Evolutionary conservation across 805 yeast species (phyloP), one percentile per base, ranked within the genome.

Genomic region (Pichia occidentalis): DNA sequence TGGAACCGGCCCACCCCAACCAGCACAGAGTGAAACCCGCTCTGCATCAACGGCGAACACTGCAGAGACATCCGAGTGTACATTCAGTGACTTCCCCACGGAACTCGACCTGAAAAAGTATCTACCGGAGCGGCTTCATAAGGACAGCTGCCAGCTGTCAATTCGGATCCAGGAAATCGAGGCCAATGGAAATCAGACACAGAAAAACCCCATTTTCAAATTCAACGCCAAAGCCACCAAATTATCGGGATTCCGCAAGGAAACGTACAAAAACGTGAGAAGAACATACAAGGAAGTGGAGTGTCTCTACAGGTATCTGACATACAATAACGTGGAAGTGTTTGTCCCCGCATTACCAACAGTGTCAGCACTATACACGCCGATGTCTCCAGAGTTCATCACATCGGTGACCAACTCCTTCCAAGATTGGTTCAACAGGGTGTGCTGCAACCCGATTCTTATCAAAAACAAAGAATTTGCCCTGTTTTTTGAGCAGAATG

Each of bases 281-380:
- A 73, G 97, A 42, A 80, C 95, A 0, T 82, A 77, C 54, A 71
- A 71, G 42, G 98, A 92, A 57, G 68, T 87, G 47, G 74, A 73
- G 23, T 74, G 77, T 43, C 75, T 92, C 51, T 85, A 84, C 60
- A 77, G 76, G 47, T 90, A 83, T 54, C 63, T 92, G 45, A 77
- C 78, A 40, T 77, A 79, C 16, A 84, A 94, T 26, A 82, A 87
- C 52, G 80, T 90, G 23, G 97, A 92, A 57, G 88, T 92, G 39
- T 87, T 90, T 61, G 87, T 92, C 4, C 97, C 97, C 0, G 78
- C 94, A 5, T 65, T 92, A 29, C 97, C 97, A 0, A 64, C 68
- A 16, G 67, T 92, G 1, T 70, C 67, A 6, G 82, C 95, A 1
- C 71, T 87, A 14, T 88, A 78, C 53, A 95, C 95, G 19, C 65